Percentiles rank a stretch among this genome's conserved stretches.
phyloP scores from a whole-genome alignment of 2,329 filamentous ascomycete genomes.

The Pyricularia pennisetigena region DNA sequence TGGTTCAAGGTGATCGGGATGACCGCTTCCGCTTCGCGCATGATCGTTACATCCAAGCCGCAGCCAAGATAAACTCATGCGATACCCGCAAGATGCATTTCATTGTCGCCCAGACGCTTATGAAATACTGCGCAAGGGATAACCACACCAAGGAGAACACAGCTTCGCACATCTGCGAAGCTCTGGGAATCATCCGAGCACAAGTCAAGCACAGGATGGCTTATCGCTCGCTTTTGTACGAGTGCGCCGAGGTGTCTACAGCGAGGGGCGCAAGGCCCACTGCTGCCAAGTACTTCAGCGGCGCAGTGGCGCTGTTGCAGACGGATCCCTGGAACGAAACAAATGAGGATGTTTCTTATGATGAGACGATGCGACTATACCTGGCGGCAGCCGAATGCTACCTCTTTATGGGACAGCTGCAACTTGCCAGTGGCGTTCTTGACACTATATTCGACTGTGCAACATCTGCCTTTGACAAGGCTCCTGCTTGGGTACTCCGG shows the following conservation, averaged over 20 bases:
- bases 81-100: slow-evolving; percentile 79
- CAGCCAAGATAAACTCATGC: slow-evolving; percentile 58
- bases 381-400: slow-evolving; percentile 75
- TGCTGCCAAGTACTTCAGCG: slow-evolving; percentile 71
- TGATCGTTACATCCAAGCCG: slow-evolving; percentile 75
- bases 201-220: slow-evolving; percentile 49
- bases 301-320: slow-evolving; percentile 71
- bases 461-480: slow-evolving; percentile 66
- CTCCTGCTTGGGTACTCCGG: slow-evolving; percentile 73
- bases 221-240: slow-evolving; percentile 68
- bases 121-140: slow-evolving; percentile 58
- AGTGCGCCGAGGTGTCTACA: slow-evolving; percentile 67
- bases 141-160: slow-evolving; percentile 58
- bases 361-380: slow-evolving; percentile 74
- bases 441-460: slow-evolving; percentile 60
- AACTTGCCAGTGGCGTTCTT: slow-evolving; percentile 59
- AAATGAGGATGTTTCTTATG: slow-evolving; percentile 65
- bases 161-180: slow-evolving; percentile 73
- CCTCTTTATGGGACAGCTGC: slow-evolving; percentile 65
- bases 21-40: slow-evolving; percentile 84
- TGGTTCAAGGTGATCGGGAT: slow-evolving; percentile 74
- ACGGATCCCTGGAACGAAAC: slow-evolving; percentile 65
- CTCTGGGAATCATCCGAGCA: slow-evolving; percentile 63
- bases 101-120: slow-evolving; percentile 70
- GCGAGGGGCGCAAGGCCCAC: slow-evolving; percentile 78